Percentiles rank a stretch among this genome's conserved stretches.
These are phyloP conservation scores for Lithospermum erythrorhizon DNA, from an alignment of 257 asterid species.

Conservation along the genomic window DNA sequence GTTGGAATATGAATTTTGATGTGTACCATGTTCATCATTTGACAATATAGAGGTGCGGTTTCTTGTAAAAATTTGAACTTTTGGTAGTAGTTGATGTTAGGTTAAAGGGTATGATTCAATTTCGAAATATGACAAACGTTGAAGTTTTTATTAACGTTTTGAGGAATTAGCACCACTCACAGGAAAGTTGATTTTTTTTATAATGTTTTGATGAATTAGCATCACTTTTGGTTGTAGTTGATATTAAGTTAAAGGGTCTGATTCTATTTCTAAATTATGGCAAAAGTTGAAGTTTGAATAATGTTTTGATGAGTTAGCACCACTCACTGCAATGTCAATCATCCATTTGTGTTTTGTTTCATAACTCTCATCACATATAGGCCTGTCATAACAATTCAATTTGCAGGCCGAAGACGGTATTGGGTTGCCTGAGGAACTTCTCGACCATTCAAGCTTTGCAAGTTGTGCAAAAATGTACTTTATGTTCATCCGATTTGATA, in stretches of 20 bases:
- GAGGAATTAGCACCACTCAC: neutral
- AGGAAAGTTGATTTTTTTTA: no score
- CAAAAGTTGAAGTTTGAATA: neutral
- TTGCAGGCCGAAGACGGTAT: conserved; percentile 97
- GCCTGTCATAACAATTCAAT: conserved; percentile 10
- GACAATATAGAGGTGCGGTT: no score
- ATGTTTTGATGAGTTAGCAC: conserved; percentile 1
- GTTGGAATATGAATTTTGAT: no score
- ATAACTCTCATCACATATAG: neutral
- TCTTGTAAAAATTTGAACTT: no score
- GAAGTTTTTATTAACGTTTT: neutral
- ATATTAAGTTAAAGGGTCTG: neutral
- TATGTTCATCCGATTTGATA: conserved; percentile 61
- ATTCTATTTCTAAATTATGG: neutral
- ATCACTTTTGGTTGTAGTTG: neutral
- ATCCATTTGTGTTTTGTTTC: neutral
- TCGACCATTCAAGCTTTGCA: conserved; percentile 74
- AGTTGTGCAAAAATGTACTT: conserved; percentile 58
- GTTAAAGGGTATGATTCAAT: neutral
- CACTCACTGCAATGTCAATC: neutral
- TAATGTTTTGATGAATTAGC: neutral
- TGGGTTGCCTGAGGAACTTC: conserved; percentile 93
- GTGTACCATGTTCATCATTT: no score
- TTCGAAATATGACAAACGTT: neutral
- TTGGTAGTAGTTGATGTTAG: neutral